Evolutionary conservation across 169 alveolate genomes (phyloP).

Genomic region (Besnoitia besnoiti): DNA sequence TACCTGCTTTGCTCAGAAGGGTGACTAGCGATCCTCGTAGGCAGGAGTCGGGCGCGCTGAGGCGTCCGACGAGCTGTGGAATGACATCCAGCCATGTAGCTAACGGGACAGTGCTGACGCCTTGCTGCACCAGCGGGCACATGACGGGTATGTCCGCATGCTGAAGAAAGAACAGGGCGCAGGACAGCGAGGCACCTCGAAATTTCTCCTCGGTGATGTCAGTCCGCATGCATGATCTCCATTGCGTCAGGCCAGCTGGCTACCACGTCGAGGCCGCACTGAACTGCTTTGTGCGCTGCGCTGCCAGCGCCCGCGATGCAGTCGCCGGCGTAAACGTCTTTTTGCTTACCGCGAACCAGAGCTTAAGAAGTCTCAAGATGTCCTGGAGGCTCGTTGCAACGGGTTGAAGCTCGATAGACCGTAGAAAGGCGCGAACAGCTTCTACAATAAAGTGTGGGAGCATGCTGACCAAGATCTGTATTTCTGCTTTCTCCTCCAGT

Average conservation of each 20-base stretch:
- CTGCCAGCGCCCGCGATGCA: too few species aligned
- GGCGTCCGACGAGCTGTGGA: constrained; percentile 48
- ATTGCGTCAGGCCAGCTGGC: too few species aligned
- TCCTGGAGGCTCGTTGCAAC: constrained; percentile 81
- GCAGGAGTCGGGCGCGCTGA: neutral
- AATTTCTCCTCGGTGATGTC: too few species aligned
- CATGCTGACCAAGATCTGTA: neutral
- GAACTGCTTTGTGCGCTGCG: too few species aligned
- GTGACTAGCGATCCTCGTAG: neutral
- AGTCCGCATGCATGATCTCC: too few species aligned
- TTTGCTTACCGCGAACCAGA: constrained; percentile 78
- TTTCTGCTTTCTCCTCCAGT: neutral
- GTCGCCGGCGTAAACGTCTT: constrained; percentile 58
- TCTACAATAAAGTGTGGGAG: constrained; percentile 43
- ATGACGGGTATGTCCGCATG: constrained; percentile 36
- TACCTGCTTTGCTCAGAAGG: constrained; percentile 32
- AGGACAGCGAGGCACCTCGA: neutral
- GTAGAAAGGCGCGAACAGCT: constrained; percentile 86
- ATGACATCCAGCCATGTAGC: constrained; percentile 81
- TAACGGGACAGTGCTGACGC: constrained; percentile 80
- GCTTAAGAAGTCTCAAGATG: constrained; percentile 81
- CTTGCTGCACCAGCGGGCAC: constrained; percentile 76
- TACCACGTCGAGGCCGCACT: too few species aligned
- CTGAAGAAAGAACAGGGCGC: neutral
- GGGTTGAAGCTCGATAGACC: constrained; percentile 78